A percentile compares a stretch with the other conserved stretches of the same genome.
Evolutionary conservation across 208 protist species (phyloP).

Genomic region (Trypanosoma lewisi): DNA sequence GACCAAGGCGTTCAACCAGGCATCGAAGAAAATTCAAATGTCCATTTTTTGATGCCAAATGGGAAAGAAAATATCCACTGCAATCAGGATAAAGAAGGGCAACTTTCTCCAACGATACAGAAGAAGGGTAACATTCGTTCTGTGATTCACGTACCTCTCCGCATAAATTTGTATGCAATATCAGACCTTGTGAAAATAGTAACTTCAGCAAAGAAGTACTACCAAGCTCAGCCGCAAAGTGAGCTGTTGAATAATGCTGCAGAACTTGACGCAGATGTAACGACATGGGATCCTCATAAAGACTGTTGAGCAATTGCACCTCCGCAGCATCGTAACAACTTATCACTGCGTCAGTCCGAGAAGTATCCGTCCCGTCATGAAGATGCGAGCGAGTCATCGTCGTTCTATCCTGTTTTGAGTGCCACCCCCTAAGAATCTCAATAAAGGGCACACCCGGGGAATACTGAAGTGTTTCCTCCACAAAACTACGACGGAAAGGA

Average conservation of each 20-base stretch:
- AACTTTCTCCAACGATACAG: conserved; percentile 28
- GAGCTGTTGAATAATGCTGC: conserved; percentile 36
- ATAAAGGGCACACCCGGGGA: conserved; percentile 30
- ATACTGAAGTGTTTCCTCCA: conserved; percentile 11
- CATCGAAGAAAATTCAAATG: conserved; percentile 28
- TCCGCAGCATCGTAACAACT: conserved; percentile 25
- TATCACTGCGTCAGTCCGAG: neutral
- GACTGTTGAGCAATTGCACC: conserved; percentile 46
- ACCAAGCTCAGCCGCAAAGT: conserved; percentile 56
- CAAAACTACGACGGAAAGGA: conserved; percentile 5
- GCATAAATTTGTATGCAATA: neutral
- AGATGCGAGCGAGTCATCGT: neutral
- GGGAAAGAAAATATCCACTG: conserved; percentile 36
- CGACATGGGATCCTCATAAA: conserved; percentile 27
- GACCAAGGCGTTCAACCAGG: conserved; percentile 28
- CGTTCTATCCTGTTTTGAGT: neutral
- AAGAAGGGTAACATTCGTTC: neutral
- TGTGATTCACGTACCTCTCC: neutral
- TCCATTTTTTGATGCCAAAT: conserved; percentile 32
- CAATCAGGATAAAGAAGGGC: conserved; percentile 32
- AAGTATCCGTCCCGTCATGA: neutral
- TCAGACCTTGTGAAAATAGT: conserved; percentile 20
- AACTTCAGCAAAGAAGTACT: conserved; percentile 26
- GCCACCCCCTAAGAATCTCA: conserved; percentile 30
- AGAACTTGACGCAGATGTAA: conserved; percentile 2